Evolutionary conservation across 73 alveolate species (phyloP), one percentile per base, ranked within the genome.

Genomic region (Blepharisma stoltei): DNA sequence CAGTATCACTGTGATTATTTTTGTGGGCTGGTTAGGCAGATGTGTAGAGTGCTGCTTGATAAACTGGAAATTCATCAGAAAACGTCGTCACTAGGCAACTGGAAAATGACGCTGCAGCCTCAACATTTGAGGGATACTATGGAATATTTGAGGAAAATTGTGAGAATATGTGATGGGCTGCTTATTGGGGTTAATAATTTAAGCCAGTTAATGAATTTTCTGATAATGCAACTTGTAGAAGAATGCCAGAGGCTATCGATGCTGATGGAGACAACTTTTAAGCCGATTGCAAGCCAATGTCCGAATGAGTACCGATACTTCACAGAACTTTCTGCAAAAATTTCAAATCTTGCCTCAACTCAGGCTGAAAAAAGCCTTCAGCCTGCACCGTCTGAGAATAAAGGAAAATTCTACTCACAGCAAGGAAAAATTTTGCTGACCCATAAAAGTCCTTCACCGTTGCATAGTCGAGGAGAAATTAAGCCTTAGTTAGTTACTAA

Each of bases 191-290:
- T 20, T 0, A 38, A 60, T 38, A 60, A 14, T 5, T 38, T 60
- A 8, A n/a, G 46, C 14, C 49, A n/a, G 14, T 1, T 60, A 60
- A 60, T 14, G 46, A 20, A 14, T 20, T 60, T 60, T 25, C 73
- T 60, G 18, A 38, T 38, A 20, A 60, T 60, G 73, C 73, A 60
- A 60, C 73, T 60, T 18, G 46, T 60, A 60, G 73, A 60, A 60
- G 73, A 60, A 60, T 60, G 73, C 5, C 73, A 60, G 23, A 14
- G 73, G 2, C 73, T 60, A 2, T 14, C 23, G 46, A 60, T 20
- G 49, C 23, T n/a, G 18, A 60, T 60, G 23, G 14, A n/a, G 38
- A 8, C 73, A 32, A 32, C 41, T 32, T 32, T 32, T 32, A 32
- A 32, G 41, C 41, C 41, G 3, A 32, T 32, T 32, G 41, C 41